Evolutionary conservation across 352 stramenopile species (phyloP).

Genomic region (Phytophthora hybrid): DNA sequence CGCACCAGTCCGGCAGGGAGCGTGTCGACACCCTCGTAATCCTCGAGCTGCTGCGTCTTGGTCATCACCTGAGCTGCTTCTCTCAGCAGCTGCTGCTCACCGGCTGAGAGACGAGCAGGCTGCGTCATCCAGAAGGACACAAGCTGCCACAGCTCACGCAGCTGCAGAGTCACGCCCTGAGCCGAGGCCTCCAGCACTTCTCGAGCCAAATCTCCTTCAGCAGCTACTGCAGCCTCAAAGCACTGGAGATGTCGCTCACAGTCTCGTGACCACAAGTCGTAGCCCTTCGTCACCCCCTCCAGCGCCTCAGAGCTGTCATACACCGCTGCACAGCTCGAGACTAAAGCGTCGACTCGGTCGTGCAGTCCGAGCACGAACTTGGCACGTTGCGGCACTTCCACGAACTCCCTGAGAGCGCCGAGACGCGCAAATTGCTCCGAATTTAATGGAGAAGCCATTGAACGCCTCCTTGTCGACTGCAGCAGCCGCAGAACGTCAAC

Average conservation of each 20-base stretch:
- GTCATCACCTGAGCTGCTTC: conserved; percentile 9
- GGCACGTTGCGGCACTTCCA: conserved; percentile 30
- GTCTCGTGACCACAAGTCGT: conserved; percentile 9
- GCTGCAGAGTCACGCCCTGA: conserved; percentile 2
- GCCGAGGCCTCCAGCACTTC: conserved; percentile 10
- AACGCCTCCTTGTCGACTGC: conserved; percentile 14
- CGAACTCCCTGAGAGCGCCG: conserved; percentile 15
- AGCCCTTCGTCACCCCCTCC: not conserved
- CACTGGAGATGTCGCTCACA: conserved; percentile 10
- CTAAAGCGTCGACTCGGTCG: conserved; percentile 29
- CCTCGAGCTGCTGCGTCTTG: conserved; percentile 6
- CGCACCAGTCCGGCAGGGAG: conserved; percentile 19
- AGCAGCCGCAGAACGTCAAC: conserved; percentile 21
- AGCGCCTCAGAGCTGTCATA: conserved; percentile 5
- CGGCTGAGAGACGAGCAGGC: conserved; percentile 21
- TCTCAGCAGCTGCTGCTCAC: conserved; percentile 21
- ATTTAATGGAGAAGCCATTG: not conserved
- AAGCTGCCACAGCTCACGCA: conserved; percentile 22
- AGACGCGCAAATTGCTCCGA: conserved; percentile 7
- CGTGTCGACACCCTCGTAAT: conserved; percentile 5
- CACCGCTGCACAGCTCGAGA: not conserved
- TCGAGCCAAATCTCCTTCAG: not conserved
- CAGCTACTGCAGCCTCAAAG: conserved; percentile 11
- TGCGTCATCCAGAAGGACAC: conserved; percentile 23
- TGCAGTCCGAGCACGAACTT: conserved; percentile 35